Evolutionary conservation across 148 eudicot species (phyloP), one percentile per base, ranked within the genome.

Genomic region (Fallopia convolvulus): DNA sequence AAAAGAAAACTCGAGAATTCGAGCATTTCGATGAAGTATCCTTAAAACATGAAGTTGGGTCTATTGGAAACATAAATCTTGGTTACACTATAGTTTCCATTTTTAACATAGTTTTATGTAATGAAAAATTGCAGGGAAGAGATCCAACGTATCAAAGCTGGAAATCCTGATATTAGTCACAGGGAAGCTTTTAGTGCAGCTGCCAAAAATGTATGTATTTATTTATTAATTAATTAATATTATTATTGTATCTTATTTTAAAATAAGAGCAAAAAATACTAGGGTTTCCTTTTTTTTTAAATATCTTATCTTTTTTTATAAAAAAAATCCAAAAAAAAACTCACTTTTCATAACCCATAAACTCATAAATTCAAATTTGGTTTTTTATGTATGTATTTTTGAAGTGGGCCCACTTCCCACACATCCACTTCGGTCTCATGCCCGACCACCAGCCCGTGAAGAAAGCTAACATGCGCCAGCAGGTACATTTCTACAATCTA

Each of bases 121-220:
- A 39, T 20, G 32, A 13, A 61, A 61, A 56, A 70, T 13, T 80
- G 79, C 83, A 95, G 99, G 94, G 99, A 95, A 74, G 99, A 95
- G 92, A 95, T 95, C 82, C 99, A 95, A 89, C 90, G 97, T 72
- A 95, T 95, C 83, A 95, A 95, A 87, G 99, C 99, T 77, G 97
- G 93, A 82, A 95, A 95, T 84, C 99, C 99, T 48, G 99, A 95
- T 84, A 95, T 95, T 41, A 95, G 97, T 73, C 99, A 95, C 84
- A 95, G 99, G 85, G 97, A 95, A 83, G 99, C 99, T 75, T 95
- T 95, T 84, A 95, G 99, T 89, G 97, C 99, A 1, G 99, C 99
- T 83, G 99, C 99, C 58, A 95, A 95, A 88, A 95, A 95, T 80
- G 99, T 92, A 86, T 8, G 55, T 26, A 3, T 72, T 46, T 72